A percentile compares a stretch with the other conserved stretches of the same genome.
phyloP scores from a whole-genome alignment of 2,329 filamentous ascomycete genomes.

The Aureobasidium sp. region DNA sequence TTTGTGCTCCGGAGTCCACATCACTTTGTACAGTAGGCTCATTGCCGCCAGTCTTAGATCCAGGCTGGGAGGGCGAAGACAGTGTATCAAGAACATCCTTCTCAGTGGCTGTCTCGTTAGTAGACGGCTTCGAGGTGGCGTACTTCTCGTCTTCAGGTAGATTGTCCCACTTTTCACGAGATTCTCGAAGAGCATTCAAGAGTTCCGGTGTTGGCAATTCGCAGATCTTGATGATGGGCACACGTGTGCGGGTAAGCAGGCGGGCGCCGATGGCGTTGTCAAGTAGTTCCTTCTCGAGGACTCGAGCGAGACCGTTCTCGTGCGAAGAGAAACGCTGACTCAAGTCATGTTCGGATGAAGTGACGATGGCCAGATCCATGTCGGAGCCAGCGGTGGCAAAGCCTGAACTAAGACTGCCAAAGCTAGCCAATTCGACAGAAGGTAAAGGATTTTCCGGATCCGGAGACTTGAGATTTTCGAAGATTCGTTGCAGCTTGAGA shows the following conservation, averaged over 20 bases:
- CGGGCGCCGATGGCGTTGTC: constrained; percentile 65
- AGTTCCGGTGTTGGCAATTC: constrained; percentile 57
- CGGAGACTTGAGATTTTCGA: constrained; percentile 48
- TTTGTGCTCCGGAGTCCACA: background rate
- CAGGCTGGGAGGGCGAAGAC: background rate
- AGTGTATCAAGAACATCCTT: background rate
- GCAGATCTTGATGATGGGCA: constrained; percentile 84
- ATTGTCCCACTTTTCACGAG: constrained; percentile 64
- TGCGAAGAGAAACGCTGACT: constrained; percentile 33
- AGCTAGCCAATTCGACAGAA: constrained; percentile 61
- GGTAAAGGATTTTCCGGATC: constrained; percentile 41
- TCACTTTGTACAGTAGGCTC: background rate
- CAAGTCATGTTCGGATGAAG: constrained; percentile 30
- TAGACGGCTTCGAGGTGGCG: constrained; percentile 12
- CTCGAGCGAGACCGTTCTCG: constrained; percentile 52
- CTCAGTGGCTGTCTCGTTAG: constrained; percentile 9
- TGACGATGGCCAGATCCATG: constrained; percentile 77
- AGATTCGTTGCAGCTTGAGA: constrained; percentile 53
- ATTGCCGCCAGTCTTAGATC: background rate
- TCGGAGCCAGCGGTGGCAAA: constrained; percentile 85
- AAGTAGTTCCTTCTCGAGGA: constrained; percentile 68
- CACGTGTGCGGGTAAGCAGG: constrained; percentile 66
- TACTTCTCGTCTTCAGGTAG: constrained; percentile 38
- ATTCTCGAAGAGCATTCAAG: constrained; percentile 51
- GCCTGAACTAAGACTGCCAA: constrained; percentile 74